Percentiles rank a stretch among this genome's conserved stretches.
Conservation (phyloP, 192 early-diverging fungal genomes). For the Backusella mclennaniae region DNA sequence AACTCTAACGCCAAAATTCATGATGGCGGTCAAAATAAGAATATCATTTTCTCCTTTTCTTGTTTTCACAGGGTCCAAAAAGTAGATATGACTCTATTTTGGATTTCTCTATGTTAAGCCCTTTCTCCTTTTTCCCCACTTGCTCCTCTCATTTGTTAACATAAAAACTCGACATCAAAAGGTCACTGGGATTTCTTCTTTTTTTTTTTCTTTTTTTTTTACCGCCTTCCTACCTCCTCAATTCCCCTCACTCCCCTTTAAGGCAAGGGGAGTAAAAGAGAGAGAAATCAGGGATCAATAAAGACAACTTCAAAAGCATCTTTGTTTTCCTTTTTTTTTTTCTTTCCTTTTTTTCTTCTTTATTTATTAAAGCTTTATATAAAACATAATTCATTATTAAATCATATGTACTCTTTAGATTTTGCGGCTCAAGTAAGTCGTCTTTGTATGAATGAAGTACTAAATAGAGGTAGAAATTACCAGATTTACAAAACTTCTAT, state of each 20-base stretch:
- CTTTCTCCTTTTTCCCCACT: neutral
- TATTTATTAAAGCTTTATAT: neutral
- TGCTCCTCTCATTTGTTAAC: constrained; percentile 3
- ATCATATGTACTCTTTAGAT: constrained; percentile 14
- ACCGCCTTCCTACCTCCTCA: neutral
- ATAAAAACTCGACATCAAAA: neutral
- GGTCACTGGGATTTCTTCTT: neutral
- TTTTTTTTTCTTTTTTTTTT: neutral
- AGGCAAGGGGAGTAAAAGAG: neutral
- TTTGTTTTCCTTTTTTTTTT: neutral
- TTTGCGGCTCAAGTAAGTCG: constrained; percentile 18
- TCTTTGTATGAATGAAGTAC: constrained; percentile 23
- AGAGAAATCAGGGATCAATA: neutral
- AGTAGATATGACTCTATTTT: neutral
- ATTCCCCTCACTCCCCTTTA: neutral
- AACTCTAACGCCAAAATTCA: neutral
- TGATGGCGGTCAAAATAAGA: neutral
- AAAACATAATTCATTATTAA: neutral
- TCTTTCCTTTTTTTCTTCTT: neutral
- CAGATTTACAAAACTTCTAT: neutral
- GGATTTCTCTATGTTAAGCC: neutral
- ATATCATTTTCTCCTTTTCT: neutral
- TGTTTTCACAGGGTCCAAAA: neutral
- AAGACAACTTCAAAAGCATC: neutral
- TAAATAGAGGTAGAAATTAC: constrained; percentile 17